Evolutionary conservation across 345 rosid species (phyloP).

Genomic region (Cardamine chenopodiifolia): DNA sequence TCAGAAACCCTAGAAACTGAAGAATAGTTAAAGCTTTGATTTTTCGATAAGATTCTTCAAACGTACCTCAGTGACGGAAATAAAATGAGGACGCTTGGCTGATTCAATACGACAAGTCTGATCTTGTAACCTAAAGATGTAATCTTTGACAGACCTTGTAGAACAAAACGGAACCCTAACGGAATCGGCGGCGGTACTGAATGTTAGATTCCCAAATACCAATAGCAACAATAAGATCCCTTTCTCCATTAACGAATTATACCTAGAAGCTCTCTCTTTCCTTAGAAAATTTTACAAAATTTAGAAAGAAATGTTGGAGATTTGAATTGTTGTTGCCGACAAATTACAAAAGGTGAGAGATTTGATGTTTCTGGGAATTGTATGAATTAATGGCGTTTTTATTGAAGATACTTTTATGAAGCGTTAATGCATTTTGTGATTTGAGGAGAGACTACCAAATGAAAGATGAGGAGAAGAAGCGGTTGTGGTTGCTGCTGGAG

Average conservation of each 20-base stretch:
- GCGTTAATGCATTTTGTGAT: background rate
- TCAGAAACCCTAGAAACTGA: slow-evolving; percentile 1
- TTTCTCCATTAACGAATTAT: slow-evolving; percentile 36
- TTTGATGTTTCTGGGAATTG: slow-evolving; percentile 9
- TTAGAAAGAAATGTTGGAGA: background rate
- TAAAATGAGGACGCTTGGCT: slow-evolving; percentile 29
- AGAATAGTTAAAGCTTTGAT: background rate
- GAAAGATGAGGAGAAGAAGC: slow-evolving; percentile 26
- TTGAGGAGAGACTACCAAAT: background rate
- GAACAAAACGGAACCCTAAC: slow-evolving; percentile 54
- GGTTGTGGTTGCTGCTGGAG: slow-evolving; percentile 38
- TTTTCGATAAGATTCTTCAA: background rate
- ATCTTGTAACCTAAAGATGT: slow-evolving; percentile 58
- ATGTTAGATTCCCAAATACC: slow-evolving; percentile 43
- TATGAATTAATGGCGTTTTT: slow-evolving; percentile 18
- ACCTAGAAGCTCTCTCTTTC: slow-evolving; percentile 15
- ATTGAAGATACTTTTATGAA: background rate
- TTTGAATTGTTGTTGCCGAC: slow-evolving; percentile 19
- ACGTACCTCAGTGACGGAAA: slow-evolving; percentile 68
- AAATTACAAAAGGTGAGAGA: slow-evolving; percentile 7
- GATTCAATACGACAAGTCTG: slow-evolving; percentile 48
- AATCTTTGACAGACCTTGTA: slow-evolving; percentile 46
- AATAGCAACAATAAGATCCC: slow-evolving; percentile 46
- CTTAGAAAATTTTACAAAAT: slow-evolving; percentile 1
- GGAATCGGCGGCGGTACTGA: slow-evolving; percentile 23